Conservation (phyloP, 352 stramenopile genomes). For the Globisporangium mamillatum region DNA sequence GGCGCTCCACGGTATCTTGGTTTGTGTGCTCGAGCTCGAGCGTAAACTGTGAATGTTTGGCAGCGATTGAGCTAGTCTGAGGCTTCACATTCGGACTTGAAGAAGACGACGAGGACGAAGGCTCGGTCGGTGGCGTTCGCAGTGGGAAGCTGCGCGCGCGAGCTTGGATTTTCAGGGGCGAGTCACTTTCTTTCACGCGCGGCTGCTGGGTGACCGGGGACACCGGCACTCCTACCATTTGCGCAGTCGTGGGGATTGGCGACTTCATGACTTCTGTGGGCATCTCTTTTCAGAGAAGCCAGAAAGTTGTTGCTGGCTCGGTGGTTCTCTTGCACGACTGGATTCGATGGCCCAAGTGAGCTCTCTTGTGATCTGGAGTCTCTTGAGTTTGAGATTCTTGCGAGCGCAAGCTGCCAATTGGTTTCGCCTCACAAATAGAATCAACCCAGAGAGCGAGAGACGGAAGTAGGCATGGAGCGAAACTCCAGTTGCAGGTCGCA, state of each 20-base stretch:
- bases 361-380: not conserved
- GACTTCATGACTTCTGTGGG: not conserved
- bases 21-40: constrained; percentile 20
- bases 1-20: constrained; percentile 15
- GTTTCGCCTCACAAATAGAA: constrained; percentile 7
- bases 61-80: not conserved
- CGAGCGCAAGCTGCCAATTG: not conserved
- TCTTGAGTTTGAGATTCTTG: not conserved
- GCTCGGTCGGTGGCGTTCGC: not conserved
- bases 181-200: constrained; percentile 12
- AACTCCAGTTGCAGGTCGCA: constrained; percentile 6
- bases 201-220: not conserved
- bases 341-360: not conserved
- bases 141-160: constrained; percentile 17
- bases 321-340: constrained; percentile 6
- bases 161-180: constrained; percentile 14
- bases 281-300: not conserved
- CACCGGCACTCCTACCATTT: not conserved
- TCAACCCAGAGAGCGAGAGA: not conserved
- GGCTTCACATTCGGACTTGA: constrained; percentile 1
- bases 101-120: not conserved
- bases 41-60: constrained; percentile 15
- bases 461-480: not conserved
- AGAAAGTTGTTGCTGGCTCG: not conserved
- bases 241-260: not conserved